A percentile compares a stretch with the other conserved stretches of the same genome.
These are phyloP conservation scores for Medicago lupulina DNA, from an alignment of 306 rosid genomes.

Conservation along the genomic window DNA sequence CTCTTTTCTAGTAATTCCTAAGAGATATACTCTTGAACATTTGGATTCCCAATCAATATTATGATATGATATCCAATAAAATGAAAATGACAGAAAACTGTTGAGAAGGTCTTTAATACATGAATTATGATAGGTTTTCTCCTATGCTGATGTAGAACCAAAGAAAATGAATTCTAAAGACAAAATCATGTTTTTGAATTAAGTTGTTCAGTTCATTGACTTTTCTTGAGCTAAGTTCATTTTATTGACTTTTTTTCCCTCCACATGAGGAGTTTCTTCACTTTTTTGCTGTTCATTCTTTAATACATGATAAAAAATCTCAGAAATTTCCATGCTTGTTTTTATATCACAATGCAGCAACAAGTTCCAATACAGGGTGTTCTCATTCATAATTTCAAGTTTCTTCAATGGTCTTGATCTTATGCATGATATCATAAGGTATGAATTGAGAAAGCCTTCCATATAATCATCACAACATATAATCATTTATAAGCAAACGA, in stretches of 20 bases:
- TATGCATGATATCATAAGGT: constrained; percentile 12
- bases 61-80: neutral
- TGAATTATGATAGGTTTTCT: neutral
- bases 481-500: constrained; percentile 31
- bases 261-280: neutral
- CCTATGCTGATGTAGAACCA: constrained; percentile 4
- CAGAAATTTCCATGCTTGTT: constrained; percentile 7
- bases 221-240: too few species aligned
- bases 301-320: neutral
- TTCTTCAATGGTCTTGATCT: constrained; percentile 17
- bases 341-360: neutral
- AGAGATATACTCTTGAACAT: constrained; percentile 7
- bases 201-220: too few species aligned
- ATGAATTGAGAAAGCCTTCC: constrained; percentile 8
- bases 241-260: too few species aligned
- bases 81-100: neutral
- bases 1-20: constrained; percentile 2
- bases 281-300: constrained; percentile 13
- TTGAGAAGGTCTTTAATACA: neutral
- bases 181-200: neutral
- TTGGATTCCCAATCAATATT: neutral
- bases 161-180: neutral
- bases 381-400: constrained; percentile 3
- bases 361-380: neutral
- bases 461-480: neutral